These are phyloP conservation scores for Yamadazyma triangularis DNA, from an alignment of 1,139 yeast species.

Conservation along the genomic window DNA sequence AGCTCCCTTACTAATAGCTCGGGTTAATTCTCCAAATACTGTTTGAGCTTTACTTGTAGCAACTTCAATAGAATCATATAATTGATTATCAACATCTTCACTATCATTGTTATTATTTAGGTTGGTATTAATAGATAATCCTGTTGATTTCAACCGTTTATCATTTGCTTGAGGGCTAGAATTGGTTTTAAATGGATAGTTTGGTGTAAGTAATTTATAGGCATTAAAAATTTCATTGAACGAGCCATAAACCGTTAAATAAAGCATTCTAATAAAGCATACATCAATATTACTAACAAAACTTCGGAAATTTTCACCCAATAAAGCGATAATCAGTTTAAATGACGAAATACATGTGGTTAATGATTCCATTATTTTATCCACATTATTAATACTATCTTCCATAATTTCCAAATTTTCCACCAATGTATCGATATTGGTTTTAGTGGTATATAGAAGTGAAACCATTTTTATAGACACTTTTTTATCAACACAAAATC, in stretches of 20 bases:
- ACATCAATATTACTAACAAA: conserved; percentile 59
- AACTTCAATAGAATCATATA: conserved; percentile 67
- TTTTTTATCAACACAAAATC: conserved; percentile 63
- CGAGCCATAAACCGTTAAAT: conserved; percentile 68
- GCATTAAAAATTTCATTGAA: conserved; percentile 75
- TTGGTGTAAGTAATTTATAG: conserved; percentile 50
- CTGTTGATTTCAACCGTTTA: conserved; percentile 6
- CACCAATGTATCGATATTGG: conserved; percentile 55
- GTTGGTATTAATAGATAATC: conserved; percentile 19
- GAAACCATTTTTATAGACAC: conserved; percentile 57
- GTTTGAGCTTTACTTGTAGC: conserved; percentile 77
- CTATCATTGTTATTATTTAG: neutral
- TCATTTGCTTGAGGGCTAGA: conserved; percentile 6
- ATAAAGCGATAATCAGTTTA: conserved; percentile 45
- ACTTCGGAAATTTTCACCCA: conserved; percentile 43
- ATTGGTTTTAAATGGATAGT: conserved; percentile 1
- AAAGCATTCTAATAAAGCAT: conserved; percentile 67
- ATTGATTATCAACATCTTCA: conserved; percentile 67
- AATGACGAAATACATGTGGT: conserved; percentile 41
- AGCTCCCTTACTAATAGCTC: conserved; percentile 72
- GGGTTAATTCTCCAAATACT: conserved; percentile 74
- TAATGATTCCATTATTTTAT: conserved; percentile 26
- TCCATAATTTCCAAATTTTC: conserved; percentile 58
- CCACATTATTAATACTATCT: conserved; percentile 30
- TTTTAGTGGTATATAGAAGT: conserved; percentile 50